Conservation (phyloP, 306 rosid species). For the Hippophae rhamnoides region DNA sequence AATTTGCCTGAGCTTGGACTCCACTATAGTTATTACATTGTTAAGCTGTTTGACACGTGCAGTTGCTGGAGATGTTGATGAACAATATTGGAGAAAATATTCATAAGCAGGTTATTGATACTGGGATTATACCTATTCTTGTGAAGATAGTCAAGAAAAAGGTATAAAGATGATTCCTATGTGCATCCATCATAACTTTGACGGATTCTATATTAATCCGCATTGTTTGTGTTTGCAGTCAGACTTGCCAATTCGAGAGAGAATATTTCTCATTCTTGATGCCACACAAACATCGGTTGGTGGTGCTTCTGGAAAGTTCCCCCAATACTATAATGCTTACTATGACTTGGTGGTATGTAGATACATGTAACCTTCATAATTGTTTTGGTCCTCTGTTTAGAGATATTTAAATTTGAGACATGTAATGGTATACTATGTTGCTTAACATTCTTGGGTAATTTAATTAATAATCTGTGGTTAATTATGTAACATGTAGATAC, state of each 20-base stretch:
- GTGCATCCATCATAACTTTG: no score
- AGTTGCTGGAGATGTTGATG: slow-evolving; percentile 97
- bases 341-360: slow-evolving; percentile 84
- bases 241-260: slow-evolving; percentile 73
- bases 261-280: slow-evolving; percentile 85
- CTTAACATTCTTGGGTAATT: no score
- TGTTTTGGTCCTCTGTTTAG: no score
- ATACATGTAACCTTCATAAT: slow-evolving; percentile 4
- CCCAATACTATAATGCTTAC: slow-evolving; percentile 81
- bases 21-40: no score
- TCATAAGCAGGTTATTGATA: slow-evolving; percentile 75
- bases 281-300: slow-evolving; percentile 96
- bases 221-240: slow-evolving; percentile 49
- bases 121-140: slow-evolving; percentile 63
- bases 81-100: slow-evolving; percentile 82
- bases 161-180: slow-evolving; percentile 31
- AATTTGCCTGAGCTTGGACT: no score
- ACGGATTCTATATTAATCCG: background rate
- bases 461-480: no score
- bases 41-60: background rate
- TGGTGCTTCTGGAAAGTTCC: slow-evolving; percentile 93
- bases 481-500: no score
- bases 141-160: slow-evolving; percentile 94
- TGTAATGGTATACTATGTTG: no score
- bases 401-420: no score